phyloP scores from a whole-genome alignment of 23 red algal species.

The Cyanidiococcus yangmingshanensis region DNA sequence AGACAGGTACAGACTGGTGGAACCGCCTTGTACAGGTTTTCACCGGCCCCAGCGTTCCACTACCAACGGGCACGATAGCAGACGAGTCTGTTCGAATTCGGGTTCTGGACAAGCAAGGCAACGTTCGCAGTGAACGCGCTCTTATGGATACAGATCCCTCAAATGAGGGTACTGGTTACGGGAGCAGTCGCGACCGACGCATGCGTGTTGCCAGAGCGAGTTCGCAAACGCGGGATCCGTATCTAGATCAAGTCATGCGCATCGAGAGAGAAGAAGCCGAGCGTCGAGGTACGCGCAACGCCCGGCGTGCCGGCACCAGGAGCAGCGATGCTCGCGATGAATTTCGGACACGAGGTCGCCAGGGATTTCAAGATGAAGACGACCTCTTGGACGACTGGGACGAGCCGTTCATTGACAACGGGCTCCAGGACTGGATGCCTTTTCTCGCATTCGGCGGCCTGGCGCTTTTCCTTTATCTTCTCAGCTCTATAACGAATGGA shows the following conservation, averaged over 20 bases:
- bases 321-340: background rate
- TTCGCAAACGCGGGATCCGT: background rate
- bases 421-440: constrained; percentile 11
- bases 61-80: background rate
- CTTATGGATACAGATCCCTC: background rate
- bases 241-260: background rate
- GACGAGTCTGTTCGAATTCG: constrained; percentile 11
- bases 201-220: background rate
- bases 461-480: background rate
- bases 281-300: background rate
- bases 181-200: background rate
- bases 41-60: background rate
- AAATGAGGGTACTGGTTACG: background rate
- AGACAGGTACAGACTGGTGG: background rate
- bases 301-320: background rate
- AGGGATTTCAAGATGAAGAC: background rate
- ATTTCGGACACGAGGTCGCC: background rate
- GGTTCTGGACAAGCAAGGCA: background rate
- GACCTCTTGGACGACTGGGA: background rate
- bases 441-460: constrained; percentile 12
- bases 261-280: background rate
- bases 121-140: background rate
- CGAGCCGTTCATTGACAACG: background rate
- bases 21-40: background rate
- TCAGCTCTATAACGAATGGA: background rate